phyloP scores from a whole-genome alignment of 371 early-diverging fungal genomes.

The Mucor plumbeus region DNA sequence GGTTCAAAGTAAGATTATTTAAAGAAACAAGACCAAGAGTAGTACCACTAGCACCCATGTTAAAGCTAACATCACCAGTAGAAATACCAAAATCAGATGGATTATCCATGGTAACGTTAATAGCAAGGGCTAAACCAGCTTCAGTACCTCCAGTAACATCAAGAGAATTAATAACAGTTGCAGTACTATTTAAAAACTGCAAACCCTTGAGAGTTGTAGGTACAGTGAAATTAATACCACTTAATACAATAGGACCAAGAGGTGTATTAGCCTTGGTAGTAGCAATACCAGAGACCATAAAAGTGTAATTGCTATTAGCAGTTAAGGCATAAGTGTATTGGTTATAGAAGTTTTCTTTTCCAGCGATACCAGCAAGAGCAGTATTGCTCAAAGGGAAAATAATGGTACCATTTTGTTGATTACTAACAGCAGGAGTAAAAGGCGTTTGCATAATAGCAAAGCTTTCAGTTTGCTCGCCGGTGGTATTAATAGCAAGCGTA shows the following conservation, averaged over 20 bases:
- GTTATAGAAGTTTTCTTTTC: conserved; percentile 46
- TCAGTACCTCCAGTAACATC: conserved; percentile 63
- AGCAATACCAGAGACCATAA: conserved; percentile 55
- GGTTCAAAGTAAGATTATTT: conserved; percentile 49
- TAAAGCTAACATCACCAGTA: conserved; percentile 58
- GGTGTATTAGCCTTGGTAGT: conserved; percentile 61
- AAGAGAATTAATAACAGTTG: conserved; percentile 60
- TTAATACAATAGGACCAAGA: conserved; percentile 59
- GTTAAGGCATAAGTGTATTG: conserved; percentile 58
- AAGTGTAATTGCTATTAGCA: conserved; percentile 45
- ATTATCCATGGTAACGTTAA: conserved; percentile 62
- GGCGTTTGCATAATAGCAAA: conserved; percentile 55
- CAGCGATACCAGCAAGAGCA: conserved; percentile 44
- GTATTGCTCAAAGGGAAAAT: conserved; percentile 52
- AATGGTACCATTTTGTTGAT: conserved; percentile 52
- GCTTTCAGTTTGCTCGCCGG: conserved; percentile 27
- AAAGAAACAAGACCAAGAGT: conserved; percentile 58
- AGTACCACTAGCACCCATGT: conserved; percentile 48
- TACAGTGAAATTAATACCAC: conserved; percentile 62
- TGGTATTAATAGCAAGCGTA: conserved; percentile 42
- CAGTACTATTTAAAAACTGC: conserved; percentile 63
- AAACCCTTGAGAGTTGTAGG: conserved; percentile 60
- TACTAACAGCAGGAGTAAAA: conserved; percentile 47
- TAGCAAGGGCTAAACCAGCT: conserved; percentile 53
- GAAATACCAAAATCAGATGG: conserved; percentile 62